Percentiles rank a stretch among this genome's conserved stretches.
Conservation (phyloP, 306 rosid species). For the Cicer pinnatifidum region DNA sequence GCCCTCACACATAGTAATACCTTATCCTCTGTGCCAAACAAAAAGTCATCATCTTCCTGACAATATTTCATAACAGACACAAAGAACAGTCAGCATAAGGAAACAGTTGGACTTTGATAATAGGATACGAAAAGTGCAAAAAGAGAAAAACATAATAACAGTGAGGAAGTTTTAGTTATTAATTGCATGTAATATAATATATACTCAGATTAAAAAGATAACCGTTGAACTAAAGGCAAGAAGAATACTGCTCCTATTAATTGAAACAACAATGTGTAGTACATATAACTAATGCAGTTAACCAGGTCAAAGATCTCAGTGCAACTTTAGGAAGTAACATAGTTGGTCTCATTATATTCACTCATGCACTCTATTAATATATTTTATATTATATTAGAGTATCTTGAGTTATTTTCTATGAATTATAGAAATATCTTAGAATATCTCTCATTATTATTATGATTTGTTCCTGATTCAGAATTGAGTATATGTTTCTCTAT, state of each 20-base stretch:
- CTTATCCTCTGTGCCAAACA: slow-evolving; percentile 81
- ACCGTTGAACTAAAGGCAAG: not conserved
- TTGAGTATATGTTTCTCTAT: no score
- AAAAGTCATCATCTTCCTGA: slow-evolving; percentile 91
- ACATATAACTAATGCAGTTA: not conserved
- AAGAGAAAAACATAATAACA: slow-evolving; percentile 15
- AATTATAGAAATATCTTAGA: no score
- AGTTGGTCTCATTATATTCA: not conserved
- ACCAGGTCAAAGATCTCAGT: not conserved
- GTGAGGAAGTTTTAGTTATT: not conserved
- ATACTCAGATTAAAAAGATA: slow-evolving; percentile 3
- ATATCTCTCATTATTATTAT: no score
- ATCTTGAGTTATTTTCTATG: no score
- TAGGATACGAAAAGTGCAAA: not conserved
- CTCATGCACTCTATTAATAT: not conserved
- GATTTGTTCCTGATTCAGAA: no score
- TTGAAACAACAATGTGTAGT: slow-evolving; percentile 1
- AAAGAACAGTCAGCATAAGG: slow-evolving; percentile 38
- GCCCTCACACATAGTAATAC: slow-evolving; percentile 47
- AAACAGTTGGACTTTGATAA: not conserved
- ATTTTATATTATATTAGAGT: no score
- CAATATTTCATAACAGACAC: slow-evolving; percentile 43
- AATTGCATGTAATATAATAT: not conserved
- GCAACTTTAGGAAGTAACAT: not conserved
- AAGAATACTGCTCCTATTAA: not conserved